A percentile compares a stretch with the other conserved stretches of the same genome.
Conservation (phyloP, 352 stramenopile genomes). For the Phytophthora cajani region DNA sequence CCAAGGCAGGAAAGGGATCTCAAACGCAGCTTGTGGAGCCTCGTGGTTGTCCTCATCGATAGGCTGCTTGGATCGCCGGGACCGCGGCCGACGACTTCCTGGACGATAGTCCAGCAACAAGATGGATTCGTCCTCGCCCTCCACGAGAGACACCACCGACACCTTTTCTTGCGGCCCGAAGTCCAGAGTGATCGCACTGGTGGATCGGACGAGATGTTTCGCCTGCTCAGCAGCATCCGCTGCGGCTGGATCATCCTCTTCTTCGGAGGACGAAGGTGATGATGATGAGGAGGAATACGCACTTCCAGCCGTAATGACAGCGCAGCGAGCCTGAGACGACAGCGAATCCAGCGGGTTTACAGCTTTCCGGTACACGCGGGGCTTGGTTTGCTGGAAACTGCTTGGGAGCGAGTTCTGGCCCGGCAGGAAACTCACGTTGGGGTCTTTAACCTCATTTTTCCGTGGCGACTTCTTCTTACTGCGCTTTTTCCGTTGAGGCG, state of each 20-base stretch:
- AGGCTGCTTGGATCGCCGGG: constrained; percentile 6
- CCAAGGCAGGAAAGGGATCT: constrained; percentile 49
- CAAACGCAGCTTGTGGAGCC: constrained; percentile 11
- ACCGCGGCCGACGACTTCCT: constrained; percentile 17
- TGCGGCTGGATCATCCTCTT: constrained; percentile 7
- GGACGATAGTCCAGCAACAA: constrained; percentile 55
- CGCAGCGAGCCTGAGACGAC: constrained; percentile 41
- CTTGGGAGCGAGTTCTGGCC: constrained; percentile 63
- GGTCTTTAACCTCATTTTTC: constrained; percentile 1
- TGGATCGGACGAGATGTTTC: constrained; percentile 3
- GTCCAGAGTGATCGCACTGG: constrained; percentile 15
- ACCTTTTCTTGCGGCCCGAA: constrained; percentile 47
- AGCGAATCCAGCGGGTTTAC: constrained; percentile 39
- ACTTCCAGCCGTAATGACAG: constrained; percentile 46
- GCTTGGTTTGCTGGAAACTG: constrained; percentile 62
- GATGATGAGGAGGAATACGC: constrained; percentile 2
- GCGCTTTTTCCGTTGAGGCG: constrained; percentile 19
- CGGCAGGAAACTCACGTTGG: constrained; percentile 31
- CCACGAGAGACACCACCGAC: constrained; percentile 53
- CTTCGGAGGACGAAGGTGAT: constrained; percentile 7
- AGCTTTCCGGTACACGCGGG: constrained; percentile 53
- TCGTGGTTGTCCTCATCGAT: constrained; percentile 11
- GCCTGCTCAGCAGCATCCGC: not conserved
- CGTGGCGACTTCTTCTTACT: constrained; percentile 6
- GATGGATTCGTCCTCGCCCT: constrained; percentile 52